Base-by-base conservation (phyloP, 225 moss, liverwort and hornwort genomes). In the Polytrichum commune region DNA sequence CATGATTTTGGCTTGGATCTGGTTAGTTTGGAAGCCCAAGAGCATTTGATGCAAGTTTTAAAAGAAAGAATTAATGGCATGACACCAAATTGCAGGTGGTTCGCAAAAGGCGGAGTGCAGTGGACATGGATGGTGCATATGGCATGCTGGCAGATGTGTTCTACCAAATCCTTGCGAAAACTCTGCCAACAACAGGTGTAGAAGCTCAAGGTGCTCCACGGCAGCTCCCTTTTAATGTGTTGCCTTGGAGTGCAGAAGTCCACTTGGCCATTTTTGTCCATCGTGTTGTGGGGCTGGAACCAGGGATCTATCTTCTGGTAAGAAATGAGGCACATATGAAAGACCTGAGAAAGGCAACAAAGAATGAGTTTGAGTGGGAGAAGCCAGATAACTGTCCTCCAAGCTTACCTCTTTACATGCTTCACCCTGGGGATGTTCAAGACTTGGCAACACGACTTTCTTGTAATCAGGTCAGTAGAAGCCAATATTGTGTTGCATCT, bases 181-280 rank as follows among this genome's bases (percentile, higher is more conserved):
- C 86, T 19, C 69, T 89, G 26, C 84, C 89, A 18, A 84, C 89
- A 55, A 85, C 76, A 38, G 70, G 79, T 54, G 78, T 66, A 60
- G 81, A 75, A 74, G 80, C 73, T 29, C 80, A 84, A 74, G 90
- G 82, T 61, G 74, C 70, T 75, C 89, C 91, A n/a, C 79, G 83
- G 30, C 89, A 90, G 78, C 88, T 93, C 60, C 93, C 93, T 13
- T 91, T 82, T 66, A 88, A 90, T 70, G 86, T 74, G 23, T 74
- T 91, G 26, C 83, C 91, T 26, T 90, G 91, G 91, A 78, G 69
- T 55, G 86, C 90, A 24, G 88, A 90, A 77, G 83, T 94, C 53
- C 93, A 94, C 70, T 76, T 91, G 65, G 91, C 81, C 46, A 73
- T 94, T 28, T 94, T 94, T 75, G 91, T 91, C 20, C 93, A 94